phyloP scores from a whole-genome alignment of 495 filamentous ascomycete genomes.

The Penicillium lividum region DNA sequence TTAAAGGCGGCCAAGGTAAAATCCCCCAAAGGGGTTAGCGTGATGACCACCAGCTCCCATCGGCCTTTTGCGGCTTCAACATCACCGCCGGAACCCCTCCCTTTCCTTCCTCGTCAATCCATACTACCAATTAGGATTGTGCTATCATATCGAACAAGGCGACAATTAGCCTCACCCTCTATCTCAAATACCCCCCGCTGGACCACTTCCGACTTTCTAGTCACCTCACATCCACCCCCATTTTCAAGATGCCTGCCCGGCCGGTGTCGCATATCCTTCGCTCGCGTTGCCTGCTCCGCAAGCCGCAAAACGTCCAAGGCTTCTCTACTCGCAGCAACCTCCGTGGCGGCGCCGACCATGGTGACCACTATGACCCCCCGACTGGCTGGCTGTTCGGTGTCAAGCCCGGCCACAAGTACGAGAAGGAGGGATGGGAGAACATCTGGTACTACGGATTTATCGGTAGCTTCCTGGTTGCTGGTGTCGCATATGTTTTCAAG shows the following conservation, averaged over 20 bases:
- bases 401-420: constrained; percentile 88
- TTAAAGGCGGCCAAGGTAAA: constrained; percentile 33
- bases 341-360: constrained; percentile 57
- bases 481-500: constrained; percentile 91
- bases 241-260: constrained; percentile 45
- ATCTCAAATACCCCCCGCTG: constrained; percentile 9
- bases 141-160: constrained; percentile 20
- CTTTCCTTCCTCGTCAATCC: constrained; percentile 21
- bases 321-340: constrained; percentile 48
- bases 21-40: constrained; percentile 38
- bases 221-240: constrained; percentile 18
- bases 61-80: constrained; percentile 52
- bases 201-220: constrained; percentile 7
- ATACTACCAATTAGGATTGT: constrained; percentile 27
- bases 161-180: constrained; percentile 15
- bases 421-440: constrained; percentile 95
- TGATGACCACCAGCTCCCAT: constrained; percentile 36
- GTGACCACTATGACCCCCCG: constrained; percentile 84
- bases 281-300: constrained; percentile 42
- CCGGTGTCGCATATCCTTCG: constrained; percentile 45
- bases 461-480: constrained; percentile 73
- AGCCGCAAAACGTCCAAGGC: constrained; percentile 39
- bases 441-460: constrained; percentile 87
- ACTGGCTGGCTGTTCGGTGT: constrained; percentile 88
- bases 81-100: constrained; percentile 46